Base-by-base conservation (phyloP, 495 filamentous ascomycete species). In the Ascobolus immersus region DNA sequence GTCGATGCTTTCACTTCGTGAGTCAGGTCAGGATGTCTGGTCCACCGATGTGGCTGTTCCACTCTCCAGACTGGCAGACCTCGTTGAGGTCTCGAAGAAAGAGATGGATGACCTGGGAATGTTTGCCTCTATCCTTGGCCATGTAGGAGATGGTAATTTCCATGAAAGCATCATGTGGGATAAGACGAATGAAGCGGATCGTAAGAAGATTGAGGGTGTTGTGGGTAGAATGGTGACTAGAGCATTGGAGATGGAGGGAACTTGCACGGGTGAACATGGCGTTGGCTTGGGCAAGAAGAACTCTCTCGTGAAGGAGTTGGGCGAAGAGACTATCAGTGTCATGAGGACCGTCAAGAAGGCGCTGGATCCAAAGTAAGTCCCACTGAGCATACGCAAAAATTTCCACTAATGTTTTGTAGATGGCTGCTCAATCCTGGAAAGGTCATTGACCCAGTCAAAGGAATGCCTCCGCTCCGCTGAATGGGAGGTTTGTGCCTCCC, bases 351-450 rank as follows among this genome's bases (percentile, higher is more conserved):
- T 93, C 51, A 91, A 91, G 56, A 47, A 54, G 1, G 67, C 77
- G n/a, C 55, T 93, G 32, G 82, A 93, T 58, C 82, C 82, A 1
- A 49, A 41, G 44, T 47, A 25, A 38, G 42, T 38, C 35, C 19
- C 8, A 17, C 5, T 19, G 28, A 13, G 27, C 15, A 17, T 26
- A 9, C 11, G 18, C 21, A 17, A 5, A 19, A 1, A 0, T 20
- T 21, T 37, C 28, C 21, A 6, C 17, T 45, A 29, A 34, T 18
- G 34, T 6, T 14, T 30, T 27, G 17, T 10, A 47, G 71, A 27
- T 89, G 81, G 77, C 67, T 91, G 28, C 63, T 92, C 67, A 91
- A 91, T 40, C 80, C 80, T 2, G 80, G 77, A 4, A 89, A 91
- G 55, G 82, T 91, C 26, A 76, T 86, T 45, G 77, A 86, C 43